phyloP scores from a whole-genome alignment of 2,329 filamentous ascomycete species.

The Cercospora berteroae region DNA sequence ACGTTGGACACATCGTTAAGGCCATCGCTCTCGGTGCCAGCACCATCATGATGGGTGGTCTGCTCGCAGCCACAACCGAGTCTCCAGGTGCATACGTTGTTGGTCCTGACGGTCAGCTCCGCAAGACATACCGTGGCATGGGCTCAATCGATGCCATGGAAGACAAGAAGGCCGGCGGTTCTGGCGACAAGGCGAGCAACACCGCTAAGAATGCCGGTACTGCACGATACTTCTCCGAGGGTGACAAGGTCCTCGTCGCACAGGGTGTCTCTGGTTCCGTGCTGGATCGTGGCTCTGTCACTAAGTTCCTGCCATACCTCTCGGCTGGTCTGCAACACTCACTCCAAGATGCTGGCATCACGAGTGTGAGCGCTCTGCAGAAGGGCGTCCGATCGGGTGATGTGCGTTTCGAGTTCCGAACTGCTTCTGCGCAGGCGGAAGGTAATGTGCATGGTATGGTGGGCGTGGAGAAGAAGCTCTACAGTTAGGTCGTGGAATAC shows the following conservation, averaged over 20 bases:
- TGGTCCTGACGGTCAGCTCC: constrained; percentile 91
- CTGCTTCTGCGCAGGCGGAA: constrained; percentile 90
- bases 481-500: constrained; percentile 42
- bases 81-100: constrained; percentile 96
- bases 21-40: constrained; percentile 90
- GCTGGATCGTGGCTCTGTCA: constrained; percentile 77
- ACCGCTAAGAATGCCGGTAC: constrained; percentile 97
- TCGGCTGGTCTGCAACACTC: constrained; percentile 95
- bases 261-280: constrained; percentile 92
- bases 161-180: constrained; percentile 91
- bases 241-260: constrained; percentile 88
- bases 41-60: constrained; percentile 98
- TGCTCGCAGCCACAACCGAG: constrained; percentile 94
- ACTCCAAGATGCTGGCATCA: constrained; percentile 89
- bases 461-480: constrained; percentile 99
- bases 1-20: constrained; percentile 98
- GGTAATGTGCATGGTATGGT: constrained; percentile 95
- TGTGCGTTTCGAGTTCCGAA: constrained; percentile 90
- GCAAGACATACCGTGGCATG: constrained; percentile 99
- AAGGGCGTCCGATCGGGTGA: constrained; percentile 68
- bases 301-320: constrained; percentile 94
- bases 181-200: constrained; percentile 71
- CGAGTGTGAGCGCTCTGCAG: constrained; percentile 75
- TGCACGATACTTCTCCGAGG: constrained; percentile 96
- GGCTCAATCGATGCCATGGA: constrained; percentile 99